Conservation (phyloP, 140 eudicot genomes). For the Flaveria floridana region DNA sequence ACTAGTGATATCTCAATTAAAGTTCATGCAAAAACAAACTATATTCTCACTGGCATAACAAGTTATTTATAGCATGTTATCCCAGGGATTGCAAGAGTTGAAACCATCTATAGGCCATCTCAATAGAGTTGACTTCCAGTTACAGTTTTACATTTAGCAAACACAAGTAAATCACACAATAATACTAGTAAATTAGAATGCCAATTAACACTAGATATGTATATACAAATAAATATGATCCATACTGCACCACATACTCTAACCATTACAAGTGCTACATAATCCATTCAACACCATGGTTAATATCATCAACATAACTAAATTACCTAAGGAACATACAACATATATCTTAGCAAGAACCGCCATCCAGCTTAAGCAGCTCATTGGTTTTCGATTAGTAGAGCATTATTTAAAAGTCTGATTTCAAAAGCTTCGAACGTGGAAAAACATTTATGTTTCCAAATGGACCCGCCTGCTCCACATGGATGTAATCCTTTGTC, state of each 20-base stretch:
- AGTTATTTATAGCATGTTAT: too few species aligned
- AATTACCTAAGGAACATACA: slow-evolving; percentile 32
- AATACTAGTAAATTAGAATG: slow-evolving; percentile 30
- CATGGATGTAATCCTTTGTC: slow-evolving; percentile 88
- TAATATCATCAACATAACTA: slow-evolving; percentile 39
- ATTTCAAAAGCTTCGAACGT: slow-evolving; percentile 62
- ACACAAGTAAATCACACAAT: slow-evolving; percentile 15
- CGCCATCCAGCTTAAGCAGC: slow-evolving; percentile 22
- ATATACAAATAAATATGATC: slow-evolving; percentile 43
- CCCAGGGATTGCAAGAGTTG: too few species aligned
- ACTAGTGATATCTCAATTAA: too few species aligned
- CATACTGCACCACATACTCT: slow-evolving; percentile 19
- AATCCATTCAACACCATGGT: slow-evolving; percentile 37
- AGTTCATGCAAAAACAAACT: too few species aligned
- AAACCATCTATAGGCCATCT: too few species aligned
- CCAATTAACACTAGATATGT: slow-evolving; percentile 27
- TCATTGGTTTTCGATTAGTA: neutral
- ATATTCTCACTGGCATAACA: too few species aligned
- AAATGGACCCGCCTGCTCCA: slow-evolving; percentile 62
- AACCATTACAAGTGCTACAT: slow-evolving; percentile 34
- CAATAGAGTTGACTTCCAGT: neutral
- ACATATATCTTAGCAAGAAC: slow-evolving; percentile 35
- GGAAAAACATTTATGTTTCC: slow-evolving; percentile 66
- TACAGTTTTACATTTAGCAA: neutral
- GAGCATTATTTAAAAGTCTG: slow-evolving; percentile 50